Evolutionary conservation across 2,329 filamentous ascomycete genomes (phyloP), one percentile per base, ranked within the genome.

Genomic region (Neurospora crassa): DNA sequence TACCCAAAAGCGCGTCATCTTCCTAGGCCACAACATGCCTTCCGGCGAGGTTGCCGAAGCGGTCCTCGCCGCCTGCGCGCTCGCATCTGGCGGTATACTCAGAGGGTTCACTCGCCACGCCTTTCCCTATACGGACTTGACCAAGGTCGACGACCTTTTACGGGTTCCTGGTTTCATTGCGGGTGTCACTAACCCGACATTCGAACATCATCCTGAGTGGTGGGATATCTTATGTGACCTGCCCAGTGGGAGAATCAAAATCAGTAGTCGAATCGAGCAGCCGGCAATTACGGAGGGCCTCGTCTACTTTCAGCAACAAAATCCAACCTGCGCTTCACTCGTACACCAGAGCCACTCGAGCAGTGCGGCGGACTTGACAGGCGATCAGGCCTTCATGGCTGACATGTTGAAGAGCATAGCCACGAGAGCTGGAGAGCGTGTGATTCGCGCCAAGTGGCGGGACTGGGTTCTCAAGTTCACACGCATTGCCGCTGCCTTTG

Each of bases 111-210:
- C 95, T 10, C 89, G 96, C 20, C 93, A 98, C 81, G 96, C 96
- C 0, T 99, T 99, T 79, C 96, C 96, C 2, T 99, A 99, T 79
- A 99, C 96, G 0, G 96, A 99, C 82, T 86, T 99, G 63, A 97
- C 94, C 74, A 99, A 99, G 82, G 94, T 99, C 72, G 96, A 99
- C 75, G 96, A 98, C 79, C 87, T 99, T 12, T 86, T 99, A 68
- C 95, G 96, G 77, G 96, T 99, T 0, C 95, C 96, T 7, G 96
- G 96, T 2, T 99, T 99, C 81, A 97, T 99, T 76, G 96, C 96
- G 2, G 96, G 96, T 71, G 96, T 99, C 53, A 99, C 95, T 1
- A 99, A 99, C 78, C 96, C 96, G 6, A 95, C 94, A 0, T 99
- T 99, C 79, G 94, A 95, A 73, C 89, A 94, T 78, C 95, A 98